Conservation (phyloP, 495 filamentous ascomycete species). For the Massariosphaeria phaeospora region DNA sequence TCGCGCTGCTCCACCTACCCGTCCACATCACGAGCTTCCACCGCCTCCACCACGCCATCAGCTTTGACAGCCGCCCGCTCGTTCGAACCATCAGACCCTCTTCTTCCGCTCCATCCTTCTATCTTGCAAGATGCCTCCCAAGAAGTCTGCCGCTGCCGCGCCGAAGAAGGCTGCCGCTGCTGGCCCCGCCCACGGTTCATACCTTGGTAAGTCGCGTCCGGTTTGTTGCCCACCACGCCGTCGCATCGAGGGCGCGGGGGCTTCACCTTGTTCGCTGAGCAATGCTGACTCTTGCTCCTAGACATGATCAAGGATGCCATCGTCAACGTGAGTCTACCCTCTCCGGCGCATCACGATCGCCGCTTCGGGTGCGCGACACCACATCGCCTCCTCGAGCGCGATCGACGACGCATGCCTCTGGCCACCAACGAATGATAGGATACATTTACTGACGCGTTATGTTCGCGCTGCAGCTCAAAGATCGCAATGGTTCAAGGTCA, state of each 20-base stretch:
- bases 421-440: slow-evolving; percentile 12
- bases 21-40: slow-evolving; percentile 16
- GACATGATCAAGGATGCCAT: slow-evolving; percentile 68
- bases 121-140: slow-evolving; percentile 56
- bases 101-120: slow-evolving; percentile 10
- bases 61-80: slow-evolving; percentile 11
- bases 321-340: slow-evolving; percentile 52
- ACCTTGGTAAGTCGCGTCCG: slow-evolving; percentile 45
- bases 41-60: slow-evolving; percentile 6
- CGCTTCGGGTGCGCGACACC: slow-evolving; percentile 39
- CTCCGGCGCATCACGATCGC: slow-evolving; percentile 39
- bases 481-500: slow-evolving; percentile 61
- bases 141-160: slow-evolving; percentile 52
- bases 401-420: slow-evolving; percentile 17
- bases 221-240: slow-evolving; percentile 9
- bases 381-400: slow-evolving; percentile 8
- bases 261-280: slow-evolving; percentile 31
- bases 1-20: slow-evolving; percentile 15
- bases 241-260: slow-evolving; percentile 20
- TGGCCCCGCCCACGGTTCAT: slow-evolving; percentile 50
- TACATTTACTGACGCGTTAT: slow-evolving; percentile 47
- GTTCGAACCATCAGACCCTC: slow-evolving; percentile 20
- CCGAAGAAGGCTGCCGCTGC: slow-evolving; percentile 50
- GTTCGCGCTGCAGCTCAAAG: slow-evolving; percentile 53
- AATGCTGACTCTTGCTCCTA: slow-evolving; percentile 45